Base-by-base conservation (phyloP, 1,284 basidiomycete genomes). In the Cryptococcus sp. region DNA sequence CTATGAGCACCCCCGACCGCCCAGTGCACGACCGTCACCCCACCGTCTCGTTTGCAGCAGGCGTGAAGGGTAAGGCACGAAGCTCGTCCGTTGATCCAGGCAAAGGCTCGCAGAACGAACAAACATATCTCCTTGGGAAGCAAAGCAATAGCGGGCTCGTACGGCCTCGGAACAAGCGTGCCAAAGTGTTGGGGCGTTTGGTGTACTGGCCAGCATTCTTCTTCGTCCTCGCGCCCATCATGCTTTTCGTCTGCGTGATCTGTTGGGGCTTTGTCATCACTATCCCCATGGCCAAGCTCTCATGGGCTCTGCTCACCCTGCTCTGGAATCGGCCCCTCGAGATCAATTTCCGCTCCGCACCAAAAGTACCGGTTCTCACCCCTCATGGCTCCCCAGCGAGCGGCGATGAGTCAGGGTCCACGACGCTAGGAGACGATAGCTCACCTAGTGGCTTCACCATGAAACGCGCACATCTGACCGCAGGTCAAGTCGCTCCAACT, bases 261-360 rank as follows among this genome's bases (percentile, higher is more conserved):
- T 98, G 94, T 80, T 99, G 94, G 93, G 91, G 83, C 25, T 83
- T 93, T 62, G 88, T 99, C 59, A 83, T 99, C 73, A 89, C 94
- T 41, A 91, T 99, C 61, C 96, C 96, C 7, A 99, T 99, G 96
- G 96, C 94, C 38, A 95, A 91, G 77, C 83, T 99, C 47, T 91
- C 87, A 63, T 99, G 95, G 94, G 91, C 87, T 16, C 83, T 99
- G 43, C 83, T 99, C 73, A 87, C 88, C 56, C 85, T 93, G 72
- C 82, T 99, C 48, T 87, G 88, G 68, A 80, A 83, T 56, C 87
- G 89, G 62, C 93, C 96, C 0, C 86, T 89, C 19, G 85, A 85
- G 47, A 88, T 99, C 65, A 90, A 94, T 61, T 99, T 99, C 82
- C 92, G 93, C 20, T 63, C 78, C 1, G 63, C 78, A 2, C 79